A percentile compares a stretch with the other conserved stretches of the same genome.
Conservation (phyloP, 345 rosid species). For the Punica granatum region DNA sequence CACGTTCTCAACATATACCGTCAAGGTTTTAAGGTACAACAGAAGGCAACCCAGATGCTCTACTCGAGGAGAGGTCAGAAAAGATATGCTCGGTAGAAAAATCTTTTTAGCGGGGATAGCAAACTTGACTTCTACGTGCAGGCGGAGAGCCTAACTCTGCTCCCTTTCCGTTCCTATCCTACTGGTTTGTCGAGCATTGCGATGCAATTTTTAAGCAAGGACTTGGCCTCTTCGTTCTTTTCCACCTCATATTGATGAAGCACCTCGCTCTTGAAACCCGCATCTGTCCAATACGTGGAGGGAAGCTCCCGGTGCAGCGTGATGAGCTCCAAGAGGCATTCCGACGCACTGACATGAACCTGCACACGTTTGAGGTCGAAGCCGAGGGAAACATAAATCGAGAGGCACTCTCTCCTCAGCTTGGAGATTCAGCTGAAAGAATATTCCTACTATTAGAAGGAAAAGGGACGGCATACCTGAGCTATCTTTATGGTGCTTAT, state of each 20-base stretch:
- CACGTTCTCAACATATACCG: background rate
- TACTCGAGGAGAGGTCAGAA: background rate
- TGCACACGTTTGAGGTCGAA: constrained; percentile 14
- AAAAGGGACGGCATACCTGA: constrained; percentile 46
- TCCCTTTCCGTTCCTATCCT: constrained; percentile 4
- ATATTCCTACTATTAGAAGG: background rate
- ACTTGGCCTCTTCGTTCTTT: constrained; percentile 72
- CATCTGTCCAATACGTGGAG: constrained; percentile 18
- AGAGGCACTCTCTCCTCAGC: background rate
- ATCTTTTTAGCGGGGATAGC: background rate
- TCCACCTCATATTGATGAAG: constrained; percentile 53
- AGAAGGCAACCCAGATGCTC: background rate
- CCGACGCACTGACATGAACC: constrained; percentile 82
- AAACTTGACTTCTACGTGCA: background rate
- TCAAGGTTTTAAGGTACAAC: background rate
- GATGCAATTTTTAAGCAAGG: constrained; percentile 51
- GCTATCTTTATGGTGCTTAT: constrained; percentile 75
- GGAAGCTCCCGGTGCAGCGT: constrained; percentile 33
- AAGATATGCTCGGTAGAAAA: background rate
- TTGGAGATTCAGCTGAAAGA: background rate
- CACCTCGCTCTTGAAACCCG: constrained; percentile 42
- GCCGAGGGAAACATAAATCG: constrained; percentile 1
- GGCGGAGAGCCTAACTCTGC: background rate
- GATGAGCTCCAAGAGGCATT: constrained; percentile 56
- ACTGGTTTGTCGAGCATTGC: constrained; percentile 34